Percentiles rank a stretch among this genome's conserved stretches.
Evolutionary conservation across 768 basidiomycete species (phyloP).

Genomic region (Boletellus sp.): DNA sequence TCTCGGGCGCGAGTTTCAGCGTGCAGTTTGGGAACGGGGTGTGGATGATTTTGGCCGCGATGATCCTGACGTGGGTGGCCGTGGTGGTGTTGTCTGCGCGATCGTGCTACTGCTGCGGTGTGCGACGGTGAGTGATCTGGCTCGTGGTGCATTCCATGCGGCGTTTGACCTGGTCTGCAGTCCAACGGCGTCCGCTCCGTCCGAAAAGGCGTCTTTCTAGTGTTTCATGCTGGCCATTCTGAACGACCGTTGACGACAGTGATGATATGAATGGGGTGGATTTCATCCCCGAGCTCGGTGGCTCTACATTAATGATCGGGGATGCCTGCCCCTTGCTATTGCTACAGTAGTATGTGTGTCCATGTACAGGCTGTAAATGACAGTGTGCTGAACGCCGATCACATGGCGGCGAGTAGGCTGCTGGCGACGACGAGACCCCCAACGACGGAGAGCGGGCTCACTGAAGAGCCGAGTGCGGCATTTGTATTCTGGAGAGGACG

Average conservation of each 20-base stretch:
- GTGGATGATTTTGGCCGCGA: conserved; percentile 65
- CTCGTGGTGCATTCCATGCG: neutral
- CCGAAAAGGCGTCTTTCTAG: neutral
- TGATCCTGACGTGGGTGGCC: conserved; percentile 55
- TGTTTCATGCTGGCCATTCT: neutral
- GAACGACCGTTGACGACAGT: neutral
- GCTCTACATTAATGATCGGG: too few relatives aligned
- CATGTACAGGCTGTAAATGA: conserved; percentile 3
- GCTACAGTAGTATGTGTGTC: conserved; percentile 15
- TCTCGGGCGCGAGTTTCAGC: conserved; percentile 38
- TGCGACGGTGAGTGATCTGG: conserved; percentile 36
- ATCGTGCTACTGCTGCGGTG: conserved; percentile 66
- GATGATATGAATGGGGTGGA: neutral
- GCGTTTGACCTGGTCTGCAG: conserved; percentile 10
- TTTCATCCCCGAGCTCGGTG: neutral
- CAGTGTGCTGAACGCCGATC: neutral
- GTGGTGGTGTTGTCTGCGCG: conserved; percentile 60
- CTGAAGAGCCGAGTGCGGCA: conserved; percentile 18
- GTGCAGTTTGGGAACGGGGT: conserved; percentile 63
- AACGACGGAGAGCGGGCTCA: conserved; percentile 16
- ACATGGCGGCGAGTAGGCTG: conserved; percentile 19
- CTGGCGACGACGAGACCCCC: conserved; percentile 22
- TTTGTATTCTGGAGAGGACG: conserved; percentile 14
- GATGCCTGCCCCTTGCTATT: neutral
- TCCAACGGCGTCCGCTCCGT: neutral